These are phyloP conservation scores for Omphalotus guepiniiformis DNA, from an alignment of 768 basidiomycete species.

Conservation along the genomic window DNA sequence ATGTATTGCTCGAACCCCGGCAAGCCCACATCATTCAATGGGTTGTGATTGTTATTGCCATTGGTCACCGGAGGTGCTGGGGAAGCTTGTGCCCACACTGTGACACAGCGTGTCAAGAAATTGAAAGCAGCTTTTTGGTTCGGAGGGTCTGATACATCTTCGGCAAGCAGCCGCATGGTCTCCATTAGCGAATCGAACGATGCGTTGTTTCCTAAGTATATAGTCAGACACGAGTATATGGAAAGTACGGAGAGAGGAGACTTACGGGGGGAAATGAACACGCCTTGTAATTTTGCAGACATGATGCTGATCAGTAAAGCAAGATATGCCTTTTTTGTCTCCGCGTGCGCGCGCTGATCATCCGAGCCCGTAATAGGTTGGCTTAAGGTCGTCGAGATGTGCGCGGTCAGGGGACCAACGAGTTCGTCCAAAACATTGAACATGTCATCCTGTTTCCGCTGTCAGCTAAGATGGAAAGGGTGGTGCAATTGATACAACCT, in stretches of 20 bases:
- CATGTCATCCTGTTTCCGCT: conserved; percentile 84
- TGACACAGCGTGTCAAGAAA: conserved; percentile 69
- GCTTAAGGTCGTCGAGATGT: conserved; percentile 76
- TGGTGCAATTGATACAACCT: conserved; percentile 41
- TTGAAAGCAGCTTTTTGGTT: conserved; percentile 78
- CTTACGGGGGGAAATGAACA: conserved; percentile 87
- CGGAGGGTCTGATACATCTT: conserved; percentile 69
- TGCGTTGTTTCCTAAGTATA: conserved; percentile 56
- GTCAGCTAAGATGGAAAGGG: not conserved
- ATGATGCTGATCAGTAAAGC: conserved; percentile 77
- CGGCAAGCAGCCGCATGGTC: conserved; percentile 66
- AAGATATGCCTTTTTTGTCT: conserved; percentile 89
- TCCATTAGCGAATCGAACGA: conserved; percentile 72
- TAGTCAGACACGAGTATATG: conserved; percentile 23
- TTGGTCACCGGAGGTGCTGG: conserved; percentile 29
- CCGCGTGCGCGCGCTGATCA: conserved; percentile 69
- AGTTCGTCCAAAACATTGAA: conserved; percentile 88
- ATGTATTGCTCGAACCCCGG: conserved; percentile 93
- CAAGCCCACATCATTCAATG: conserved; percentile 31
- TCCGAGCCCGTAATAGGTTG: conserved; percentile 85
- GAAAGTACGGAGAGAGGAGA: conserved; percentile 7
- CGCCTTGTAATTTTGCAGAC: conserved; percentile 71
- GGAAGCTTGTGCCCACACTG: conserved; percentile 60
- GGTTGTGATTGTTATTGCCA: conserved; percentile 22
- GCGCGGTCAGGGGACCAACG: conserved; percentile 78